Percentiles rank a stretch among this genome's conserved stretches.
These are phyloP conservation scores for Nidula niveotomentosa DNA, from an alignment of 1,284 basidiomycete genomes.

Conservation along the genomic window DNA sequence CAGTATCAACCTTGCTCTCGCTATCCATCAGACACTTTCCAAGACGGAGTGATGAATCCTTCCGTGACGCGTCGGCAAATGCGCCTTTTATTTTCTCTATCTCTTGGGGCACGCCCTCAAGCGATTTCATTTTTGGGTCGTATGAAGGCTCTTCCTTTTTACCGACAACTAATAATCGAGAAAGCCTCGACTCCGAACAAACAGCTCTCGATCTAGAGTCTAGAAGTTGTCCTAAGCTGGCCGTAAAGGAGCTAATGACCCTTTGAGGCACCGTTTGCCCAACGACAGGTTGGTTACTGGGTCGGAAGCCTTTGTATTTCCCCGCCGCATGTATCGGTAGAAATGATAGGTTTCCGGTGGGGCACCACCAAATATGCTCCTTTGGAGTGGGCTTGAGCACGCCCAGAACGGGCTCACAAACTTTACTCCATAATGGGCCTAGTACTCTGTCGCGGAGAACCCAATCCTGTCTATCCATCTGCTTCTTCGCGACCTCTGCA, in stretches of 20 bases:
- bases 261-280: conserved; percentile 5
- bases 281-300: too few species aligned
- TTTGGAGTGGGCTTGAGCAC: too few species aligned
- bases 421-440: too few species aligned
- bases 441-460: too few species aligned
- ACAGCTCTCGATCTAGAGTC: too few species aligned
- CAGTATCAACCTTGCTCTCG: too few species aligned
- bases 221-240: conserved; percentile 9
- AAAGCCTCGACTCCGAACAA: too few species aligned
- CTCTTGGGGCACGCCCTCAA: conserved; percentile 4
- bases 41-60: conserved; percentile 3
- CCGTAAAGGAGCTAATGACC: conserved; percentile 14
- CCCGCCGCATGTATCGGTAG: conserved; percentile 11
- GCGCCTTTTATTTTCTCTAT: conserved; percentile 5
- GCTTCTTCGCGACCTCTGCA: too few species aligned
- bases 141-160: neutral
- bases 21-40: too few species aligned
- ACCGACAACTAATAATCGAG: neutral
- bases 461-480: too few species aligned
- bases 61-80: conserved; percentile 1
- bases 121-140: neutral
- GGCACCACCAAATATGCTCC: conserved; percentile 11
- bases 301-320: conserved; percentile 5
- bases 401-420: too few species aligned
- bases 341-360: conserved; percentile 7